Evolutionary conservation across 257 asterid genomes (phyloP).

Genomic region (Euphrasia confusa): DNA sequence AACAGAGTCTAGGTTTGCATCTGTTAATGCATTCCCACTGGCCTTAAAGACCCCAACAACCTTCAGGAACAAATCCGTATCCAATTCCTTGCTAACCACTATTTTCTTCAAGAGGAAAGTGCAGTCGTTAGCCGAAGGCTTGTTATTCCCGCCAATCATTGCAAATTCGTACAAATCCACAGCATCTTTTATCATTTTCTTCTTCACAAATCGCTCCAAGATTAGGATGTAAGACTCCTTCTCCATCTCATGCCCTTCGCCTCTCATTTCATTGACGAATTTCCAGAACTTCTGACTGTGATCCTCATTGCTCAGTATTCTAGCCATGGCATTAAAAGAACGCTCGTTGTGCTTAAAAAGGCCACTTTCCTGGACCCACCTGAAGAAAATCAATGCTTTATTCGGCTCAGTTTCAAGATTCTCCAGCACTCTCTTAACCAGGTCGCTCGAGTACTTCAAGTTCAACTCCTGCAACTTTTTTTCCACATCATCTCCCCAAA

Average conservation of each 20-base stretch:
- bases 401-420: constrained; percentile 47
- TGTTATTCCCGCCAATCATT: constrained; percentile 47
- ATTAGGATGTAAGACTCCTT: constrained; percentile 41
- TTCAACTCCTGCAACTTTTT: constrained; percentile 42
- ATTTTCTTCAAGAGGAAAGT: constrained; percentile 72
- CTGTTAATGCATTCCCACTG: constrained; percentile 48
- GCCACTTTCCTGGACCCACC: constrained; percentile 84
- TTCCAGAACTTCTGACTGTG: constrained; percentile 62
- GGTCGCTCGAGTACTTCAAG: constrained; percentile 51
- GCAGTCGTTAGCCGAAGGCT: constrained; percentile 64
- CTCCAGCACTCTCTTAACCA: constrained; percentile 48
- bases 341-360: constrained; percentile 44
- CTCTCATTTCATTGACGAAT: constrained; percentile 62
- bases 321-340: constrained; percentile 53
- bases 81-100: constrained; percentile 60
- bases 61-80: constrained; percentile 50
- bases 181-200: constrained; percentile 61
- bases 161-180: constrained; percentile 76
- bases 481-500: constrained; percentile 77
- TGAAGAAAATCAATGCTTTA: constrained; percentile 68
- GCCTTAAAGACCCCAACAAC: constrained; percentile 54
- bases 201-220: constrained; percentile 41
- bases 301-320: constrained; percentile 51
- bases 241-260: constrained; percentile 57
- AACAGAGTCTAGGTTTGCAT: constrained; percentile 47